phyloP scores from a whole-genome alignment of 1,284 basidiomycete species.

The Heterobasidion annosum region DNA sequence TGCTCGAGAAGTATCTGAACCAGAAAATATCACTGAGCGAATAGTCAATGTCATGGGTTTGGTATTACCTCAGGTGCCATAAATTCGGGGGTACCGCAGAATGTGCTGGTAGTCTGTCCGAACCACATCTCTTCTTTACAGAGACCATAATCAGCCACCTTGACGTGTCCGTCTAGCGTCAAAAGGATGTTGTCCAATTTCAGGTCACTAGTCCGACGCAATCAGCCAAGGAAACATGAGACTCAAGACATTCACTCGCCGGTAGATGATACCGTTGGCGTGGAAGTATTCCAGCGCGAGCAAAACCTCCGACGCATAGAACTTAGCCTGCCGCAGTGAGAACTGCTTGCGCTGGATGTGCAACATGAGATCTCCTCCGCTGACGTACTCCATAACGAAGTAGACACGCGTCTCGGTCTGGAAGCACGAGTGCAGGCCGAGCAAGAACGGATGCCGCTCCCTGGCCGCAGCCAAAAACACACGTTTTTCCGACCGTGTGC shows the following conservation, averaged over 20 bases:
- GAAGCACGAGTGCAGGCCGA: slow-evolving; percentile 98
- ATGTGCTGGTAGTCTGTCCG: slow-evolving; percentile 96
- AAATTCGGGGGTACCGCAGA: slow-evolving; percentile 99
- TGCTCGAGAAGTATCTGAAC: slow-evolving; percentile 91
- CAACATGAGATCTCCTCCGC: slow-evolving; percentile 75
- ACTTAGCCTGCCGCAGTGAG: slow-evolving; percentile 84
- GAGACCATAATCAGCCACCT: slow-evolving; percentile 97
- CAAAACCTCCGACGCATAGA: slow-evolving; percentile 97
- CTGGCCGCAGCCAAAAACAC: slow-evolving; percentile 95
- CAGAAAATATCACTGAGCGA: neutral
- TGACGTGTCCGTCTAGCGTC: slow-evolving; percentile 96
- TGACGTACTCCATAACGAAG: slow-evolving; percentile 78
- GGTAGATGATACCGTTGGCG: slow-evolving; percentile 90
- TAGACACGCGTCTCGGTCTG: slow-evolving; percentile 97
- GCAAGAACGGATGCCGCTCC: slow-evolving; percentile 95
- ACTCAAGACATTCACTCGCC: slow-evolving; percentile 35
- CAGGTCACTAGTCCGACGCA: slow-evolving; percentile 59
- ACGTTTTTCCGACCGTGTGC: slow-evolving; percentile 98
- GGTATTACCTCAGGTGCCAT: slow-evolving; percentile 92
- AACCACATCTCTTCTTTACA: slow-evolving; percentile 99
- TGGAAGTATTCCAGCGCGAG: slow-evolving; percentile 98
- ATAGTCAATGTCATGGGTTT: neutral
- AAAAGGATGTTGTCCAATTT: slow-evolving; percentile 98
- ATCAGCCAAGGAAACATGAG: neutral
- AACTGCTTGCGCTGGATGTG: slow-evolving; percentile 81